Evolutionary conservation across 371 early-diverging fungal species (phyloP), one percentile per base, ranked within the genome.

Genomic region (Rhizopus sp.): DNA sequence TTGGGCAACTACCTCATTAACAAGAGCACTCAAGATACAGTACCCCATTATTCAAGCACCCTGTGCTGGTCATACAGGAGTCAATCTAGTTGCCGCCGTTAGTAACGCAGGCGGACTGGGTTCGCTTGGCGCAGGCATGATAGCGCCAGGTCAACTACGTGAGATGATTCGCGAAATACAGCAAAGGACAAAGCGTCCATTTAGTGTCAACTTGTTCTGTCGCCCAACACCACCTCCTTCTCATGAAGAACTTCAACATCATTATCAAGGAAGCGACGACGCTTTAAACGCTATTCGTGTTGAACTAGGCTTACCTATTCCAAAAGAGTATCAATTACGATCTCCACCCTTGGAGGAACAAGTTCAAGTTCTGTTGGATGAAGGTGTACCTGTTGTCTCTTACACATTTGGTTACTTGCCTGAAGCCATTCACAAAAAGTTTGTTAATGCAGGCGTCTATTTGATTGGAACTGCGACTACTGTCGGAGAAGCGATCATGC

Each of bases 401-500:
- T 78, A 66, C 48, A 78, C 78, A 0, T 78, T 78, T 71, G 78
- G 78, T 4, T 34, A 59, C 4, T 39, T 78, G 3, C 73, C 78
- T 4, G 65, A 73, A 1, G 55, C 55, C 23, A 46, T 63, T 9
- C 7, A 64, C 0, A 44, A 64, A 30, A 55, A 61, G n/a, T 55
- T 78, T 35, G 53, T 60, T 60, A 33, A 60, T 8, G 68, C 68
- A 15, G 73, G 73, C 4, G 59, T 61, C 2, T 78, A 66, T 55
- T 39, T 75, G 17, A 75, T 78, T 37, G 78, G 78, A 2, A 78
- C 78, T 7, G 78, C 78, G 0, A 78, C 78, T 1, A 68, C 73
- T 4, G 68, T 69, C 15, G 50, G 64, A 10, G 78, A 78, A 51
- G 78, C 78, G 0, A 0, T 67, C 9, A 31, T 61, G 0, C 50